These are phyloP conservation scores for Neurospora hispaniola DNA, from an alignment of 495 filamentous ascomycete species.

Conservation along the genomic window DNA sequence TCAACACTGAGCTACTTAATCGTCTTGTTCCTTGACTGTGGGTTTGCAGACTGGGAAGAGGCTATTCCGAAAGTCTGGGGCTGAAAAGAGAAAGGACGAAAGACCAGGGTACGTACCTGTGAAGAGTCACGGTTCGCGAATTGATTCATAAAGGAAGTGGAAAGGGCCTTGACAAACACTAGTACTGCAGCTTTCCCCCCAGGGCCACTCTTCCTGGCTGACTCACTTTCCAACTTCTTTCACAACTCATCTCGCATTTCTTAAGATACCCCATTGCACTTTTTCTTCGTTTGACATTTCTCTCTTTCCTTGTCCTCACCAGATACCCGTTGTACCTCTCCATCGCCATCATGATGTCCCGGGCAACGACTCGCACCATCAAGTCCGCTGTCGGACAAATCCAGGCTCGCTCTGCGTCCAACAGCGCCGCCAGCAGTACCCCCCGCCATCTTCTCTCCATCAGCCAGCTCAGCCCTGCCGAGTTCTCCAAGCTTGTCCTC, in stretches of 20 bases:
- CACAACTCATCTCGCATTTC: neutral
- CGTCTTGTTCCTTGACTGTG: neutral
- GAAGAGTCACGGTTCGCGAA: neutral
- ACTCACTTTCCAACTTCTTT: neutral
- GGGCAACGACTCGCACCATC: constrained; percentile 13
- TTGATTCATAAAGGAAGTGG: neutral
- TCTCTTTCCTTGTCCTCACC: neutral
- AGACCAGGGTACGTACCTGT: neutral
- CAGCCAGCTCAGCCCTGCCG: constrained; percentile 65
- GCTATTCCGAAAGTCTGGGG: neutral
- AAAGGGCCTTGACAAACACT: neutral
- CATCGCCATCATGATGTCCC: constrained; percentile 15
- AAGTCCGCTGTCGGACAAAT: constrained; percentile 14
- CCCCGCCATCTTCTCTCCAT: constrained; percentile 86
- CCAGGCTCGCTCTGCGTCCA: constrained; percentile 19
- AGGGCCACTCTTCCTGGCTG: neutral
- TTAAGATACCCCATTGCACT: neutral
- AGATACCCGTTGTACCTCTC: neutral
- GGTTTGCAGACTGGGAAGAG: neutral
- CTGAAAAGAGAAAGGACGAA: neutral
- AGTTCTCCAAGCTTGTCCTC: constrained; percentile 70
- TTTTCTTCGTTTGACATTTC: neutral
- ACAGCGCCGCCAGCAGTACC: constrained; percentile 7
- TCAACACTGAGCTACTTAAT: neutral
- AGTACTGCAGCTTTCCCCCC: neutral